Conservation (phyloP, 2,329 filamentous ascomycete genomes). For the Ascocoryne sarcoides region DNA sequence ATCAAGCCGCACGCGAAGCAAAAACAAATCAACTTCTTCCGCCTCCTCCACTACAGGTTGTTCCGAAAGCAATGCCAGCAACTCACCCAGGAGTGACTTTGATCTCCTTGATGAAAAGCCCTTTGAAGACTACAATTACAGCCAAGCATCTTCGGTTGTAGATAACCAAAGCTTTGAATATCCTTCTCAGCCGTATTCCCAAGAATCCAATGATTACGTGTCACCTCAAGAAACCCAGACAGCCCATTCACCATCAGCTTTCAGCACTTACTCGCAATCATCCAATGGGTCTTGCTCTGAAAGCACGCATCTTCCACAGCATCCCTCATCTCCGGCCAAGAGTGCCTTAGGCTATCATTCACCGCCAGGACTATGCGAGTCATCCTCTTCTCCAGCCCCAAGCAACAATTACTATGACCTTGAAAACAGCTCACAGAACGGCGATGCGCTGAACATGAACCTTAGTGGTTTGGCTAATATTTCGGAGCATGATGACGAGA, state of each 20-base stretch:
- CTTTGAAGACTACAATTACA: slow-evolving; percentile 32
- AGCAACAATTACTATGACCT: slow-evolving; percentile 25
- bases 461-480: slow-evolving; percentile 16
- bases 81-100: slow-evolving; percentile 42
- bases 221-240: slow-evolving; percentile 26
- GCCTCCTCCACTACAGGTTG: slow-evolving; percentile 45
- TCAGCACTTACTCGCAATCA: slow-evolving; percentile 19
- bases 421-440: slow-evolving; percentile 17
- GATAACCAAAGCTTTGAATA: slow-evolving; percentile 33
- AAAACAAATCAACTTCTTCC: slow-evolving; percentile 37
- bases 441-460: slow-evolving; percentile 12
- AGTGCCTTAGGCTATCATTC: slow-evolving; percentile 43
- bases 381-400: slow-evolving; percentile 44
- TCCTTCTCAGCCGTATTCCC: slow-evolving; percentile 20
- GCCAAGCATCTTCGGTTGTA: slow-evolving; percentile 22
- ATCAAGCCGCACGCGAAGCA: slow-evolving; percentile 44
- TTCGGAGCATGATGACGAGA: slow-evolving; percentile 27
- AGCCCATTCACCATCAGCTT: slow-evolving; percentile 21
- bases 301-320: slow-evolving; percentile 23
- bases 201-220: slow-evolving; percentile 19
- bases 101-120: slow-evolving; percentile 30
- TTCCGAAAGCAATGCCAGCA: slow-evolving; percentile 46
- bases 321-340: slow-evolving; percentile 41
- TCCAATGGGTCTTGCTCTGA: slow-evolving; percentile 18
- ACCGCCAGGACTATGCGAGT: slow-evolving; percentile 52